Conservation (phyloP, 495 filamentous ascomycete species). For the Penicillium antarcticum region DNA sequence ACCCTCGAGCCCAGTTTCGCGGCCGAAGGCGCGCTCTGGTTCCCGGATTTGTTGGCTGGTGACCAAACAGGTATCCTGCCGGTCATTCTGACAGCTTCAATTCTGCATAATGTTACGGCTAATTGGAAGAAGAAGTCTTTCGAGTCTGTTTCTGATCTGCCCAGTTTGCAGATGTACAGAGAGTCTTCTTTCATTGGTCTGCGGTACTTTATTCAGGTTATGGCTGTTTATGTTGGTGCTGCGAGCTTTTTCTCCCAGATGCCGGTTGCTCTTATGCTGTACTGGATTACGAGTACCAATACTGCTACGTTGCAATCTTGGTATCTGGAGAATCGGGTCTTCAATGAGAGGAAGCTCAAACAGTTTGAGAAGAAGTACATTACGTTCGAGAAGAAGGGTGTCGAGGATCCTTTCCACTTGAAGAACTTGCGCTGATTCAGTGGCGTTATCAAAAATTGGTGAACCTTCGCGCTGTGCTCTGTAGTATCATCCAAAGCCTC, state of each 20-base stretch:
- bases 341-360: slow-evolving; percentile 19
- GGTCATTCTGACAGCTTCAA: slow-evolving; percentile 42
- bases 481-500: no score
- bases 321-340: slow-evolving; percentile 36
- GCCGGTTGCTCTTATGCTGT: slow-evolving; percentile 64
- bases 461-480: no score
- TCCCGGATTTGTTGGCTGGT: slow-evolving; percentile 65
- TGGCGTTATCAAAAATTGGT: no score
- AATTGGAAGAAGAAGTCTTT: slow-evolving; percentile 28
- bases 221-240: slow-evolving; percentile 32
- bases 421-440: slow-evolving; percentile 13
- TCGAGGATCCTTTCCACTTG: slow-evolving; percentile 12
- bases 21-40: slow-evolving; percentile 76
- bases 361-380: slow-evolving; percentile 18
- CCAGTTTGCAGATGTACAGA: slow-evolving; percentile 22
- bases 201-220: slow-evolving; percentile 23
- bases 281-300: slow-evolving; percentile 62
- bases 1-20: slow-evolving; percentile 54
- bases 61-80: slow-evolving; percentile 72
- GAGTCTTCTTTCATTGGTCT: slow-evolving; percentile 14
- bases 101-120: slow-evolving; percentile 31
- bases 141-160: slow-evolving; percentile 23
- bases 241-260: slow-evolving; percentile 38
- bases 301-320: slow-evolving; percentile 37
- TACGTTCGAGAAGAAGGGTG: slow-evolving; percentile 9